Conservation (phyloP, 768 basidiomycete genomes). For the Suillus weaverae region DNA sequence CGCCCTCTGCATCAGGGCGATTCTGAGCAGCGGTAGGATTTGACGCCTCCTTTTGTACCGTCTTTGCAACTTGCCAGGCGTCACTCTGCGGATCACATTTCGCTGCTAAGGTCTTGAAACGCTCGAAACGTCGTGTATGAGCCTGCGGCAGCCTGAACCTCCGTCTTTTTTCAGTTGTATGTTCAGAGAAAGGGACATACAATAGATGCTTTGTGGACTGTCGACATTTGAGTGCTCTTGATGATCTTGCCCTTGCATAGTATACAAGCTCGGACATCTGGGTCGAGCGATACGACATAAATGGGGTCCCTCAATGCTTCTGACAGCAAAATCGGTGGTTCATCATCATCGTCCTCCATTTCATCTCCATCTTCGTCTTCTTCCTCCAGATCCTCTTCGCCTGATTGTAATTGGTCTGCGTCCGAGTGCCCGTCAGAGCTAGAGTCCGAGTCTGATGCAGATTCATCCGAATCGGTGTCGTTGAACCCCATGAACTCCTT, state of each 20-base stretch:
- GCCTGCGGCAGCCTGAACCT: slow-evolving; percentile 41
- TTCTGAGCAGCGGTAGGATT: background rate
- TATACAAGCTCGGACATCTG: slow-evolving; percentile 59
- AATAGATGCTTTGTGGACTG: slow-evolving; percentile 59
- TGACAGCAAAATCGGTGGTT: slow-evolving; percentile 50
- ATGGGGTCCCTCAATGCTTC: slow-evolving; percentile 66
- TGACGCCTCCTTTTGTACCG: slow-evolving; percentile 10
- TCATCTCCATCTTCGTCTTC: slow-evolving; percentile 29
- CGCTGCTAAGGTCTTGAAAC: slow-evolving; percentile 45
- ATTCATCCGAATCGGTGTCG: slow-evolving; percentile 75
- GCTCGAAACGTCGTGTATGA: slow-evolving; percentile 60
- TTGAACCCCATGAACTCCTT: slow-evolving; percentile 65
- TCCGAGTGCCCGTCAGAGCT: slow-evolving; percentile 29
- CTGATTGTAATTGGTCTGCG: slow-evolving; percentile 18
- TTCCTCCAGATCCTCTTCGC: slow-evolving; percentile 19
- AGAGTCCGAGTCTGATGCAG: slow-evolving; percentile 49
- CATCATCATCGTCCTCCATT: slow-evolving; percentile 25
- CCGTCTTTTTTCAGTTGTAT: background rate
- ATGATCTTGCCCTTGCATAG: slow-evolving; percentile 74
- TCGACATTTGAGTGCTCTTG: slow-evolving; percentile 56
- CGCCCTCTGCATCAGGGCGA: slow-evolving; percentile 13
- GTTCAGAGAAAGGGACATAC: slow-evolving; percentile 44
- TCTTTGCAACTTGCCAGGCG: slow-evolving; percentile 44
- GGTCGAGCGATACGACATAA: slow-evolving; percentile 55
- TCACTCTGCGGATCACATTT: slow-evolving; percentile 43